Evolutionary conservation across 2,329 filamentous ascomycete genomes (phyloP), one percentile per base, ranked within the genome.

Genomic region (Tolypocladium inflatum): DNA sequence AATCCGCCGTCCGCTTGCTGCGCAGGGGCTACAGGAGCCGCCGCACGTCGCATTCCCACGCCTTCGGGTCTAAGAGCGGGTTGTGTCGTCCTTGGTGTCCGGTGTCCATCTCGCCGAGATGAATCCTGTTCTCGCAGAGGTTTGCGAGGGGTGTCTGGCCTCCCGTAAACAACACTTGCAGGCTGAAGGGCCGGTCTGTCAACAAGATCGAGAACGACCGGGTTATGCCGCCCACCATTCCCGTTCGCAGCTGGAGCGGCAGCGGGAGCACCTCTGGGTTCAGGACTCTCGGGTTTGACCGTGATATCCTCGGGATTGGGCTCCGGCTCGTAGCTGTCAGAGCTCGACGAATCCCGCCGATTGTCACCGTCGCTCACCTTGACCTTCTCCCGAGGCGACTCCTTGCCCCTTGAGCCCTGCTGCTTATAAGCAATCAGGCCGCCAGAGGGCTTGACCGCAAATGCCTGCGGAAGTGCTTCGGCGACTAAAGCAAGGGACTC

Each of bases 391-490:
- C 21, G 30, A 21, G 13, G 10, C 4, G 19, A 10, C 30, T 11
- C 19, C n/a, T 21, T 17, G 19, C 19, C 19, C 30, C 9, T 37
- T 11, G 30, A 13, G n/a, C 19, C 19, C 30, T 52, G 30, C 11
- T 35, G 48, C 19, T 21, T 13, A n/a, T 37, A 4, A 7, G 10
- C 30, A 52, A 35, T 15, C 30, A 3, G 11, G 10, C 9, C 19
- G 30, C 5, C 4, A 21, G 30, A 21, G 17, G 48, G 11, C 6
- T 37, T 5, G 4, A n/a, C 2, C 5, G 19, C 21, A 21, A 21
- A 21, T n/a, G n/a, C 63, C 59, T 66, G 66, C 1, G 74, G 72
- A 4, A 80, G 66, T 10, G 77, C 74, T 26, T 75, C 72, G 2
- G 63, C 63, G 11, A 79, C 62, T 3, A 79, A 60, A 3, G 67